Percentiles rank a stretch among this genome's conserved stretches.
These are phyloP conservation scores for Dioscorea alata DNA, from an alignment of 106 monocot species.

Conservation along the genomic window DNA sequence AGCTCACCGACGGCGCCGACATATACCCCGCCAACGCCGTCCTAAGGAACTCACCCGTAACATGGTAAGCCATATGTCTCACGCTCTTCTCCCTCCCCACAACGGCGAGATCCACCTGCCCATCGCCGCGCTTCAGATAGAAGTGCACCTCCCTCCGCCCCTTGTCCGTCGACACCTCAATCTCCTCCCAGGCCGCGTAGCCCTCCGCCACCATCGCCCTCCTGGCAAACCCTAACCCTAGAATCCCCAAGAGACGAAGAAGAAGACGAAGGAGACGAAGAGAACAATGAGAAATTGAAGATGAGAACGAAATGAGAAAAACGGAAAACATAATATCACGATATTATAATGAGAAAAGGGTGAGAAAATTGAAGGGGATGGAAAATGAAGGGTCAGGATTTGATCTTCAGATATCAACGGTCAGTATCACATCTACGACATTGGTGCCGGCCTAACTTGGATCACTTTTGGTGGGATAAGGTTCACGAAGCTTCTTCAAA, in stretches of 20 bases:
- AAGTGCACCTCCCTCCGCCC: conserved; percentile 82
- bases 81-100: conserved; percentile 81
- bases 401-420: too few species aligned
- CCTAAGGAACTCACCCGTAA: conserved; percentile 22
- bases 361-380: background rate
- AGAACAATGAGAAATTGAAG: background rate
- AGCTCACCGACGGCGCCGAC: background rate
- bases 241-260: background rate
- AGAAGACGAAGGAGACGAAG: background rate
- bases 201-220: conserved; percentile 7
- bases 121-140: conserved; percentile 35
- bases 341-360: background rate
- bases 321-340: too few species aligned
- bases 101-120: conserved; percentile 62
- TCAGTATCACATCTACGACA: too few species aligned
- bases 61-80: conserved; percentile 73
- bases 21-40: background rate
- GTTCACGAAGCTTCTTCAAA: too few species aligned
- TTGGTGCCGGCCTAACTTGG: too few species aligned
- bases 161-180: conserved; percentile 67
- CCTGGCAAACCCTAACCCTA: conserved; percentile 28
- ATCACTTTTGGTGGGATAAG: too few species aligned
- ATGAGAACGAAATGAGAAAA: too few species aligned
- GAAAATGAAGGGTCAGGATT: background rate
- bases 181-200: conserved; percentile 65